Base-by-base conservation (phyloP, 805 yeast species). In the Metschnikowia proteae region DNA sequence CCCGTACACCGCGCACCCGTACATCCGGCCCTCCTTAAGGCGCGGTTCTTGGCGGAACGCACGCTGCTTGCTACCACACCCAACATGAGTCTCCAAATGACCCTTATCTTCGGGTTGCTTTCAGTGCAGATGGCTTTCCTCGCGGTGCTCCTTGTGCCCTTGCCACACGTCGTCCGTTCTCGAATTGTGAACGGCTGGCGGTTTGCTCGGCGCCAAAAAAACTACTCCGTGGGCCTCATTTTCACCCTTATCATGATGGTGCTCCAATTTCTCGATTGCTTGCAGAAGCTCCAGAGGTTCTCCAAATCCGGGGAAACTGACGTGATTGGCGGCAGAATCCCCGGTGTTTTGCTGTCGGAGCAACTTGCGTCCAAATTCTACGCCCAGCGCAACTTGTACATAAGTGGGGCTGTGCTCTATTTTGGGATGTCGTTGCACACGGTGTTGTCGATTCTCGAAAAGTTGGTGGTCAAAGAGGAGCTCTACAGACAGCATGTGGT, bases 371-470 rank as follows among this genome's bases (percentile, higher is more conserved):
- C 79, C 41, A 78, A 82, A 51, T 82, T 83, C 49, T 82, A 81
- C 56, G 74, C 82, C 35, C 87, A 82, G 62, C 71, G 88, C 60
- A 82, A 82, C 55, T 68, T 80, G 37, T 82, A 82, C 60, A 72
- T 82, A 47, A 75, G 82, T 11, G 88, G 87, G 6, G 84, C 83
- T 6, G 82, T 81, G 4, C 63, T 82, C 50, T 82, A 79, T 62
- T 73, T 80, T 57, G 71, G 67, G 49, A 54, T 82, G 42, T 79
- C 83, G 7, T 81, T 81, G 48, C 74, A 72, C 33, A 80, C 84
- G 0, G 79, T 81, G 41, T 67, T 77, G 54, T 73, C 75, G 34
- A 73, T 82, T 46, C 71, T 82, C 41, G 71, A 69, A 51, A 78
- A 80, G 61, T 66, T 82, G 62, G 79, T 80, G 36, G 68, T 57